Evolutionary conservation across 1,139 yeast genomes (phyloP).

Genomic region (Saccharomyces hybrid): DNA sequence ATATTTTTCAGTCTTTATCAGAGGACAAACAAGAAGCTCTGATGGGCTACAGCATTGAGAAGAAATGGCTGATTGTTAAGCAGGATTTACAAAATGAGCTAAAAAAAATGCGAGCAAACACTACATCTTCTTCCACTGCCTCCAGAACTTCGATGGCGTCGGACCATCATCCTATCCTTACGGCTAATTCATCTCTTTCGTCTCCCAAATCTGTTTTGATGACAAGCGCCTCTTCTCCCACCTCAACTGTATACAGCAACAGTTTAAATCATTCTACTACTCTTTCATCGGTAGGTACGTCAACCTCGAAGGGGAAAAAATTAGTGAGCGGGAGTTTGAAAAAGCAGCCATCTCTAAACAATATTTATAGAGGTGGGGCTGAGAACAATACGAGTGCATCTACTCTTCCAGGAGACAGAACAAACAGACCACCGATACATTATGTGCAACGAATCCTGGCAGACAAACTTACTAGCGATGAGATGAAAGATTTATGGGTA

Average conservation of each 20-base stretch:
- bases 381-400: slow-evolving; percentile 12
- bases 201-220: not conserved
- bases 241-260: not conserved
- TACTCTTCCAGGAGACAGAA: slow-evolving; percentile 17
- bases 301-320: slow-evolving; percentile 1
- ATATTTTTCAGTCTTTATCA: slow-evolving; percentile 66
- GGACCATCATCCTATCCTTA: not conserved
- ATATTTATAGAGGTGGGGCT: slow-evolving; percentile 4
- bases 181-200: not conserved
- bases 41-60: slow-evolving; percentile 64
- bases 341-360: slow-evolving; percentile 3
- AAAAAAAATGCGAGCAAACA: slow-evolving; percentile 45
- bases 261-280: not conserved
- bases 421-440: slow-evolving; percentile 52
- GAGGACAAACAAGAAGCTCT: slow-evolving; percentile 71
- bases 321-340: not conserved
- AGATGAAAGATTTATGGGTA: slow-evolving; percentile 81
- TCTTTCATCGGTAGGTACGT: not conserved
- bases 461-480: slow-evolving; percentile 59
- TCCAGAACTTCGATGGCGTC: not conserved
- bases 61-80: slow-evolving; percentile 86
- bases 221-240: not conserved
- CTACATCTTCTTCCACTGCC: slow-evolving; percentile 15
- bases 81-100: slow-evolving; percentile 79
- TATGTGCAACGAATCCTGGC: slow-evolving; percentile 72